Evolutionary conservation across 2,329 filamentous ascomycete genomes (phyloP), one percentile per base, ranked within the genome.

Genomic region (Xylariaceae sp.): DNA sequence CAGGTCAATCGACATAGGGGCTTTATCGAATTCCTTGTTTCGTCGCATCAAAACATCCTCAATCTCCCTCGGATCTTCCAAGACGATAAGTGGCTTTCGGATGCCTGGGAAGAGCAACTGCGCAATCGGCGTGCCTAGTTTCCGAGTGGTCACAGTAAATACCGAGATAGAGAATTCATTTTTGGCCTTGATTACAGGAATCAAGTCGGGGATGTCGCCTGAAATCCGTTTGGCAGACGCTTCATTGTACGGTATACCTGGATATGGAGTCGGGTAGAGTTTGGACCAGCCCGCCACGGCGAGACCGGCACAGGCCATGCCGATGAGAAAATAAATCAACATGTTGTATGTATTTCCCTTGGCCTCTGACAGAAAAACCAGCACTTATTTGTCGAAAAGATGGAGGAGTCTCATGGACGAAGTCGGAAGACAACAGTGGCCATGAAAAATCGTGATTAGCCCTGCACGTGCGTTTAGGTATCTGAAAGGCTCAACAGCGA

Each of bases 21-120:
- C 58, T 27, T 61, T 58, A 54, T 69, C 67, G 39, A 69, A 69
- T 38, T 59, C 58, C 15, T 48, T 53, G 11, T 56, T 51, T 39
- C 59, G 58, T 17, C 58, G 49, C 15, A 54, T 22, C 7, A 62
- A n/a, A 19, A 58, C 48, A 36, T 60, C 56, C 27, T 60, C 52
- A 32, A 60, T 49, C 42, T 60, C 54, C 22, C 45, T 38, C 4
- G 55, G 53, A 39, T 60, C 59, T 12, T 53, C 52, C 9, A 62
- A 19, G 27, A 55, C 48, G 19, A 62, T 45, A 11, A 61, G 45
- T 4, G 56, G 58, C 39, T 44, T 51, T 33, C 57, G 55, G 14
- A 58, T 48, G 22, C 18, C 48, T 2, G 52, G 54, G 32, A 57
- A 55, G 0, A 58, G 39, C 4, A 58, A 6, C 39, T 58, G 52